A percentile compares a stretch with the other conserved stretches of the same genome.
Conservation (phyloP, 768 basidiomycete genomes). For the Russula lepida region DNA sequence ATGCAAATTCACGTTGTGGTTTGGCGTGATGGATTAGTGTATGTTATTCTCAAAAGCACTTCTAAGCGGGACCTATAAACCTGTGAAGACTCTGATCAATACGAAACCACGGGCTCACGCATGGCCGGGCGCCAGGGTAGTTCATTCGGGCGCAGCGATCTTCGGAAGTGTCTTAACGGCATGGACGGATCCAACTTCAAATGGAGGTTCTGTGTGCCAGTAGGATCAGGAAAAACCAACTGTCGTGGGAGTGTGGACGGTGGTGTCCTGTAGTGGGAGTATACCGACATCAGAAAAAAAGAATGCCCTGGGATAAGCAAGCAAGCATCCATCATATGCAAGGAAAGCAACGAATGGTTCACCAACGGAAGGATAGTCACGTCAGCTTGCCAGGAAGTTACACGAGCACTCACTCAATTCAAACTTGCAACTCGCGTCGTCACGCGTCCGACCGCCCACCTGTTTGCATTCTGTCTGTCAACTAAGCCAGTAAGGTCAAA, state of each 20-base stretch:
- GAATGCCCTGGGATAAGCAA: not conserved
- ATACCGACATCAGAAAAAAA: not conserved
- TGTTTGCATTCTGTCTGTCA: not conserved
- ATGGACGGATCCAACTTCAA: not conserved
- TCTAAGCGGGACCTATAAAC: not conserved
- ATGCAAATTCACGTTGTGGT: not conserved
- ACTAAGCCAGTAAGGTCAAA: not conserved
- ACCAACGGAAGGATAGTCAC: not conserved
- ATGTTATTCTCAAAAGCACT: not conserved
- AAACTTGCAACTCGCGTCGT: not conserved
- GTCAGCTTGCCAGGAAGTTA: not conserved
- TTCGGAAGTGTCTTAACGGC: not conserved
- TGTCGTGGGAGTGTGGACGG: not conserved
- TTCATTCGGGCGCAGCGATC: not conserved
- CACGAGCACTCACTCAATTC: conserved; percentile 1
- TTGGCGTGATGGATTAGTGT: not conserved
- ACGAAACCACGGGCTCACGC: not conserved
- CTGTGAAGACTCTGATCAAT: not conserved
- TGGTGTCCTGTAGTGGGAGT: not conserved
- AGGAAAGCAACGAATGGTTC: not conserved
- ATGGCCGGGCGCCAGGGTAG: not conserved
- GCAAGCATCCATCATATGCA: not conserved
- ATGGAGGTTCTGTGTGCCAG: not conserved
- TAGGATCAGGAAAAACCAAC: not conserved
- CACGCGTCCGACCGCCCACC: not conserved